Base-by-base conservation (phyloP, 2,329 filamentous ascomycete species). In the Penicillium sp. region DNA sequence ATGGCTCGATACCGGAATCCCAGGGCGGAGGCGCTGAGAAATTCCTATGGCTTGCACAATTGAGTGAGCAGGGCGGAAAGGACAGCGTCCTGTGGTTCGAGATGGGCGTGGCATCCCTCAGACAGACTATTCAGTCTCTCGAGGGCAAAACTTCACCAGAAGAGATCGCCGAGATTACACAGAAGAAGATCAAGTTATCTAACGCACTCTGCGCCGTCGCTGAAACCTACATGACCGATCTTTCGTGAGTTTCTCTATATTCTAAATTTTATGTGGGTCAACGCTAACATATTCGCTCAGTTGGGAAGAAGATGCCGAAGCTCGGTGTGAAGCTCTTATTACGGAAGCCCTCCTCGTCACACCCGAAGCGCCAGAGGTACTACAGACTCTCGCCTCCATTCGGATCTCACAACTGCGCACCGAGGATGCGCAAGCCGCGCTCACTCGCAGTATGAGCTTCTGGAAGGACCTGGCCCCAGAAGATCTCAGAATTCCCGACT, bases 191-290 rank as follows among this genome's bases (percentile, higher is more conserved):
- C 57, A 93, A 93, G 70, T 77, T 97, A 32, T 88, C 89, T 2
- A 88, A 88, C 60, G 88, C 90, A n/a, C 78, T 98, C 32, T 98
- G 94, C 70, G 88, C 87, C 26, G 88, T 97, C 53, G 84, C 88
- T 6, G 93, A 98, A 73, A 88, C 98, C 43, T 98, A 96, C 75
- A 98, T 98, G 93, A 98, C 93, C 10, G 93, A 98, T 73, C 73
- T 97, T 61, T 93, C 87, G 62, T 93, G 80, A 67, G 73, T 71
- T 47, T 15, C 17, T 26, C 39, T 2, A 15, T 6, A 10, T 9
- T 34, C 17, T 22, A 24, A 9, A 26, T 19, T 35, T n/a, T 17
- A 24, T 17, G 12, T 15, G 29, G 3, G 17, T 13, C 41, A 39
- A 24, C 28, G 9, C 57, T 64, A 41, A 61, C 51, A 47, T 13